Evolutionary conservation across 2,329 filamentous ascomycete species (phyloP), one percentile per base, ranked within the genome.

Genomic region (Fusarium albidum): DNA sequence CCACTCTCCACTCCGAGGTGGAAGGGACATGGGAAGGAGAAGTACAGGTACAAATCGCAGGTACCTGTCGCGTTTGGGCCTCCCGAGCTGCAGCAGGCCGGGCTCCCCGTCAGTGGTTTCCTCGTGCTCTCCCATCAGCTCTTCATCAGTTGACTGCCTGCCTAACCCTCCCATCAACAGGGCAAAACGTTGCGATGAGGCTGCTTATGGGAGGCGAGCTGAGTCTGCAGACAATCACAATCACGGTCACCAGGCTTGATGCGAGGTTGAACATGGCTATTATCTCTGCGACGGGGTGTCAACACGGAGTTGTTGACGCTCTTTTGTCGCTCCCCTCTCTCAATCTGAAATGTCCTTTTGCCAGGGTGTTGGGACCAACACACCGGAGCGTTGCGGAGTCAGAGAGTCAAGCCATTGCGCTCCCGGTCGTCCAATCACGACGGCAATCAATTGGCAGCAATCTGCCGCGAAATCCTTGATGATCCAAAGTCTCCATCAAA

Each of bases 11-110:
- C 50, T 39, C 27, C 14, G 27, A 14, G 29, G 25, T 35, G 25
- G 18, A 27, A 46, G 26, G 27, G 5, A n/a, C n/a, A n/a, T n/a
- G n/a, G n/a, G n/a, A n/a, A n/a, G n/a, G n/a, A n/a, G 26, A 61
- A 38, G 58, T 61, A 61, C 57, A 34, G 32, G 32, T 61, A 61
- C 58, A 51, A 59, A 6, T 17, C n/a, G 15, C 41, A 61, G 57
- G 57, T 61, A 61, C 49, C 35, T 59, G 15, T 40, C 35, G 52
- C 37, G 21, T 21, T 21, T 21, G 21, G 21, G 21, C 21, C 21
- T 21, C 7, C 21, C 21, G 21, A 21, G 21, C 21, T 21, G 21
- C 21, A 21, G 21, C 10, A 13, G 25, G 40, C 18, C 5, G 14
- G 35, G 35, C 37, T 45, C 41, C 34, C 14, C 13, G 40, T 29